Evolutionary conservation across 2,329 filamentous ascomycete species (phyloP).

Genomic region (Rhynchosporium secalis): DNA sequence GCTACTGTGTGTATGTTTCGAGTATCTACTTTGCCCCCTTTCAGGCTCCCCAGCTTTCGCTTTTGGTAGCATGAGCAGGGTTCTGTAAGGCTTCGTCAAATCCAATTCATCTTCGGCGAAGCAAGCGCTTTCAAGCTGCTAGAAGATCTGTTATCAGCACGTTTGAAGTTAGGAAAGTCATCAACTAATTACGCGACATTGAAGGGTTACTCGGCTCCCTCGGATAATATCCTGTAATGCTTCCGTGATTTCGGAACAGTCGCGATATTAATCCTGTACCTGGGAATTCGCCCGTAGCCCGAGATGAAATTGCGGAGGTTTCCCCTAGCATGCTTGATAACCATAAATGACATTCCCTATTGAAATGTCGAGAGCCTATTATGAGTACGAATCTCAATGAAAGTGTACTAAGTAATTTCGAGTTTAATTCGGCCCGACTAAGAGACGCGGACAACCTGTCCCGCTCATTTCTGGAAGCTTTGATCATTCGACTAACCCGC

Average conservation of each 20-base stretch:
- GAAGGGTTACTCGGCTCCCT: no score
- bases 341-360: slow-evolving; percentile 2
- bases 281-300: no score
- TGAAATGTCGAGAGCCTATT: not conserved
- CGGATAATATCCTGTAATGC: no score
- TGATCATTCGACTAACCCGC: slow-evolving; percentile 17
- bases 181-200: no score
- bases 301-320: no score
- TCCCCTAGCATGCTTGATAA: not conserved
- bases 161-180: no score
- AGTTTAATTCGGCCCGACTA: slow-evolving; percentile 14
- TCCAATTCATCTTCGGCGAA: not conserved
- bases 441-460: slow-evolving; percentile 1
- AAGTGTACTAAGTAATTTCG: slow-evolving; percentile 8
- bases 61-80: slow-evolving; percentile 15
- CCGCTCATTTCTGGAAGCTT: slow-evolving; percentile 27
- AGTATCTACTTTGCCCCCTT: no score
- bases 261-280: no score
- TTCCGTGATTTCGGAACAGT: no score
- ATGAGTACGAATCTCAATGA: slow-evolving; percentile 1
- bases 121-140: not conserved
- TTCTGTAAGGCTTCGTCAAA: slow-evolving; percentile 22
- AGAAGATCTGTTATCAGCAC: no score
- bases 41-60: not conserved
- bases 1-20: no score